phyloP scores from a whole-genome alignment of 2,329 filamentous ascomycete species.

The Beauveria varroae region DNA sequence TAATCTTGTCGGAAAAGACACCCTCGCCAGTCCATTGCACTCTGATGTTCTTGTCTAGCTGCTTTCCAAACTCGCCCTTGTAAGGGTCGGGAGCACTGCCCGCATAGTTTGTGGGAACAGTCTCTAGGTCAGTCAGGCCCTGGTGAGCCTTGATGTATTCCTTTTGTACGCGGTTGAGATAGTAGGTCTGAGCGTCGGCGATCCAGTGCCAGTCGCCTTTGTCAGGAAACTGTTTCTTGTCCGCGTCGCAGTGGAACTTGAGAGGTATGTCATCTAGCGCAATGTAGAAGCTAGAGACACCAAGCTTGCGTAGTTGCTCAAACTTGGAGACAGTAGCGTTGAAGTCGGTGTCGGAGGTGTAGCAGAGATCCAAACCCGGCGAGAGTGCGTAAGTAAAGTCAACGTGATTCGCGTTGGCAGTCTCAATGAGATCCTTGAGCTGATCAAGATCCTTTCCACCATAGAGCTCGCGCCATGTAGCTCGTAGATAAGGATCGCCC shows the following conservation, averaged over 20 bases:
- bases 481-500: conserved; percentile 9
- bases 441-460: conserved; percentile 10
- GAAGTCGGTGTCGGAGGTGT: conserved; percentile 14
- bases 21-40: conserved; percentile 15
- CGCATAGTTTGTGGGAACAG: conserved; percentile 13
- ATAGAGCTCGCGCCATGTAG: conserved; percentile 13
- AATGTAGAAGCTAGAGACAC: conserved; percentile 15
- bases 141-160: conserved; percentile 13
- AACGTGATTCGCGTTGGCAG: conserved; percentile 14
- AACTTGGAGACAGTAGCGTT: conserved; percentile 13
- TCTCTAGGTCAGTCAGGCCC: conserved; percentile 11
- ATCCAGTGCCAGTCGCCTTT: conserved; percentile 7
- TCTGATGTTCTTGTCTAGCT: conserved; percentile 10
- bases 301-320: conserved; percentile 13
- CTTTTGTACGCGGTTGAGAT: conserved; percentile 14
- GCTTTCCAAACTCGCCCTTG: conserved; percentile 13
- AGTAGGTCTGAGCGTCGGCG: conserved; percentile 11
- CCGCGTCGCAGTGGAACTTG: conserved; percentile 13
- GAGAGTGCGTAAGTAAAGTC: conserved; percentile 15
- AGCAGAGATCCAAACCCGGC: conserved; percentile 14
- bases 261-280: conserved; percentile 14
- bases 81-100: conserved; percentile 11
- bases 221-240: conserved; percentile 7
- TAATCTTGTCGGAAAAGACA: conserved; percentile 12
- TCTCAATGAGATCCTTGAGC: conserved; percentile 13